Evolutionary conservation across 2,329 filamentous ascomycete species (phyloP).

Genomic region (Cercospora sojina): DNA sequence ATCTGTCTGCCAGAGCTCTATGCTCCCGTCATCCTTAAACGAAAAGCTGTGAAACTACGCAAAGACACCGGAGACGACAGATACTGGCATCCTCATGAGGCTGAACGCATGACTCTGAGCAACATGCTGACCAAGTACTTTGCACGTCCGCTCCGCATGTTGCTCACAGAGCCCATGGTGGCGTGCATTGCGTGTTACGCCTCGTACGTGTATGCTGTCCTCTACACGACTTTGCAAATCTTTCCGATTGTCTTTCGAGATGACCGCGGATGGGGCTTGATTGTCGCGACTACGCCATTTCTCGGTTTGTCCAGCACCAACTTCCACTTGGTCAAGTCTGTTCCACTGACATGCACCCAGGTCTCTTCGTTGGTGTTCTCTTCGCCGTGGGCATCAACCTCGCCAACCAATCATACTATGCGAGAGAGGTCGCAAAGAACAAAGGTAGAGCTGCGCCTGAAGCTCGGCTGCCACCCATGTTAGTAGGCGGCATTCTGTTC

Average conservation of each 20-base stretch:
- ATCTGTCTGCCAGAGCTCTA: slow-evolving; percentile 45
- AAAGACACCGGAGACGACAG: slow-evolving; percentile 41
- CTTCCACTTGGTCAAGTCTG: slow-evolving; percentile 31
- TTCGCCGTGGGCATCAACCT: slow-evolving; percentile 45
- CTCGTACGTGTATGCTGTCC: slow-evolving; percentile 43
- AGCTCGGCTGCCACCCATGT: slow-evolving; percentile 47
- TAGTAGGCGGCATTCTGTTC: slow-evolving; percentile 47
- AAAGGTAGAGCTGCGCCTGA: slow-evolving; percentile 39
- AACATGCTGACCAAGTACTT: slow-evolving; percentile 48
- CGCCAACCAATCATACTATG: slow-evolving; percentile 50
- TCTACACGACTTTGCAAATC: slow-evolving; percentile 50
- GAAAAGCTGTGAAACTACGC: slow-evolving; percentile 42
- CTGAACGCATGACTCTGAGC: slow-evolving; percentile 43
- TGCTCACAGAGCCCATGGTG: slow-evolving; percentile 51
- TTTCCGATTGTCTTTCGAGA: slow-evolving; percentile 51
- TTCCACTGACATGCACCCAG: background rate
- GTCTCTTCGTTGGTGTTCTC: slow-evolving; percentile 47
- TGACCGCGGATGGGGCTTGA: slow-evolving; percentile 44
- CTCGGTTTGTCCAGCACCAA: slow-evolving; percentile 31
- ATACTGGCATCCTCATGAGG: slow-evolving; percentile 50
- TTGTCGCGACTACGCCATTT: slow-evolving; percentile 47
- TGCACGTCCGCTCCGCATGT: slow-evolving; percentile 46
- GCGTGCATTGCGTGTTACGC: slow-evolving; percentile 35
- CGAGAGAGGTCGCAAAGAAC: slow-evolving; percentile 40
- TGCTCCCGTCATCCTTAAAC: slow-evolving; percentile 41